Evolutionary conservation across 495 filamentous ascomycete species (phyloP).

Genomic region (Wilcoxina mikolae): DNA sequence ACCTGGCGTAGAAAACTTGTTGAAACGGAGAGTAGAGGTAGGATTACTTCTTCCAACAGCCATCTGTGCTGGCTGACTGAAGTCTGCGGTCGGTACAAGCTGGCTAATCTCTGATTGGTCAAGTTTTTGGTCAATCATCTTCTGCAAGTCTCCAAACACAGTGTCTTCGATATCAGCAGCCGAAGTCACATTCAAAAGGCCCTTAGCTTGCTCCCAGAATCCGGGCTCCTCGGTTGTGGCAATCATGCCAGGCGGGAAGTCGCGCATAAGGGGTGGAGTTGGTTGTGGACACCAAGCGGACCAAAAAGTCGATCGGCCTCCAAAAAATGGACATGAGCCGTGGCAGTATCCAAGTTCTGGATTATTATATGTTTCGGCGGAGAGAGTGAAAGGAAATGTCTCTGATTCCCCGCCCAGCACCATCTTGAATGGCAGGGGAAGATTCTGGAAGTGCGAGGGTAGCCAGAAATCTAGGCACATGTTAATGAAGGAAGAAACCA

Average conservation of each 20-base stretch:
- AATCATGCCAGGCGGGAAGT: neutral
- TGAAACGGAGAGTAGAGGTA: neutral
- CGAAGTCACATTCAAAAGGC: neutral
- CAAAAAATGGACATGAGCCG: slow-evolving; percentile 5
- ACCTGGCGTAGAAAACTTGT: slow-evolving; percentile 4
- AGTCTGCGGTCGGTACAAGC: neutral
- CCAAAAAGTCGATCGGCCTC: slow-evolving; percentile 3
- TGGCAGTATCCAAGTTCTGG: neutral
- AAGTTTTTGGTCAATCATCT: neutral
- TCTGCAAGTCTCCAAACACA: neutral
- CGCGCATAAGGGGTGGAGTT: neutral
- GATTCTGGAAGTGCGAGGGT: slow-evolving; percentile 6
- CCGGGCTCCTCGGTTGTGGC: neutral
- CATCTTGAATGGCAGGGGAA: slow-evolving; percentile 4
- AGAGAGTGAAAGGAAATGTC: slow-evolving; percentile 7
- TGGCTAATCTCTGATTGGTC: neutral
- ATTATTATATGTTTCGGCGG: neutral
- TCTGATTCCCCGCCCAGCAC: slow-evolving; percentile 2
- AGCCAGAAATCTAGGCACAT: neutral
- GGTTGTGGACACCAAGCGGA: slow-evolving; percentile 4
- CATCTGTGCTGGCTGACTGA: neutral
- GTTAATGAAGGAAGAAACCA: neutral
- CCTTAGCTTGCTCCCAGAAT: neutral
- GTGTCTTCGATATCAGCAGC: slow-evolving; percentile 1
- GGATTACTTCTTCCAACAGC: neutral